Percentiles rank a stretch among this genome's conserved stretches.
phyloP scores from a whole-genome alignment of 441 rosid species.

The Pelargonium cotyledonis region DNA sequence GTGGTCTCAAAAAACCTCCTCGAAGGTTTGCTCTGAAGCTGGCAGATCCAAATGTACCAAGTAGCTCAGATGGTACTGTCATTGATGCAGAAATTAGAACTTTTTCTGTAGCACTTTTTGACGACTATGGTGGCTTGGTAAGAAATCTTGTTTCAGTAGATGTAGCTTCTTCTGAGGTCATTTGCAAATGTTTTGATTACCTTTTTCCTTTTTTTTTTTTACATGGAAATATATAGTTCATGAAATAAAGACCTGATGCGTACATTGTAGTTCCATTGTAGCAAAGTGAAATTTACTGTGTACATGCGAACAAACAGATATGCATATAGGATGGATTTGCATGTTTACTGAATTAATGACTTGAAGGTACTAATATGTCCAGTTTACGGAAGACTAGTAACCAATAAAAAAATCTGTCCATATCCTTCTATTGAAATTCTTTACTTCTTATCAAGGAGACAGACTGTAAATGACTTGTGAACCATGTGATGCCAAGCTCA shows the following conservation, averaged over 20 bases:
- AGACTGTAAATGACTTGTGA: background rate
- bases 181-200: background rate
- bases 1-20: slow-evolving; percentile 85
- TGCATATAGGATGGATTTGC: background rate
- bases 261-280: background rate
- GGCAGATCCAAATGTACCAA: slow-evolving; percentile 53
- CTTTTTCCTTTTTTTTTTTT: background rate
- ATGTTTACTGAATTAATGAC: background rate
- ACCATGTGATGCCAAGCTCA: background rate
- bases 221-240: background rate
- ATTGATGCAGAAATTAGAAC: slow-evolving; percentile 70
- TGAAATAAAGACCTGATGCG: background rate
- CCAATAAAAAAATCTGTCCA: background rate
- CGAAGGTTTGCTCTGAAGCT: slow-evolving; percentile 86
- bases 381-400: background rate
- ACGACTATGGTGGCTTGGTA: slow-evolving; percentile 97
- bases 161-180: slow-evolving; percentile 10
- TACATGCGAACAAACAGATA: background rate
- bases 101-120: slow-evolving; percentile 91
- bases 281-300: background rate
- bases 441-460: background rate
- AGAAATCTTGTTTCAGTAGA: slow-evolving; percentile 24
- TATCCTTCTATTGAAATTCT: background rate
- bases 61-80: slow-evolving; percentile 65
- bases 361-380: background rate